Base-by-base conservation (phyloP, 768 basidiomycete genomes). In the Tulasnella sp. region DNA sequence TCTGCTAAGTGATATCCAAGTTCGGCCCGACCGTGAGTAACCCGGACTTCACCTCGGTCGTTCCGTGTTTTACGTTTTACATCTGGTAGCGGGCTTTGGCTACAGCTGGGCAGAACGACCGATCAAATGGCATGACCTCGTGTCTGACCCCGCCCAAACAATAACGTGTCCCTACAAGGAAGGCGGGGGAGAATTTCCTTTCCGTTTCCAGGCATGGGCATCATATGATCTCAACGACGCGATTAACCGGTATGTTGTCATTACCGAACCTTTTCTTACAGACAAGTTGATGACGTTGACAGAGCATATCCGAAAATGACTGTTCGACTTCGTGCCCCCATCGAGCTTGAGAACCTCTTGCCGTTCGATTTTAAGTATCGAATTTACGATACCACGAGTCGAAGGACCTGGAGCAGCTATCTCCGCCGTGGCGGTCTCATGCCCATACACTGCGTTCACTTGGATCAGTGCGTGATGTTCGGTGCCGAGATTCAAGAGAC, bases 371-470 rank as follows among this genome's bases (percentile, higher is more conserved):
- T 99, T 76, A 93, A 96, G 83, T 99, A 98, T 87, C 91, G 96
- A n/a, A 94, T 99, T 46, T 98, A 96, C 83, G 97, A 99, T 88
- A 98, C 96, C 87, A 91, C 98, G 82, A 93, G 94, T 0, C 92
- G 96, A 83, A 94, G 96, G 83, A 97, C 97, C 84, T 98, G 96
- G 93, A 92, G 91, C 82, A 97, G 94, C 84, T 99, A 96, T 87
- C 88, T 99, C 22, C 90, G 97, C 72, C 92, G 94, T 84, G 97
- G 98, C 41, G 97, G 97, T 9, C 89, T 96, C 58, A 97, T 97
- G 92, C 98, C 98, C 3, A 93, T 99, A 24, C 98, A 99, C 84
- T 96, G 96, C 2, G 95, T 98, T 37, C 96, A 99, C 84, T 88
- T 99, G 3, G 90, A 90, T 7, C 98, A 99, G 85, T 89, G 99